phyloP scores from a whole-genome alignment of 345 rosid species.

The Corchorus olitorius region DNA sequence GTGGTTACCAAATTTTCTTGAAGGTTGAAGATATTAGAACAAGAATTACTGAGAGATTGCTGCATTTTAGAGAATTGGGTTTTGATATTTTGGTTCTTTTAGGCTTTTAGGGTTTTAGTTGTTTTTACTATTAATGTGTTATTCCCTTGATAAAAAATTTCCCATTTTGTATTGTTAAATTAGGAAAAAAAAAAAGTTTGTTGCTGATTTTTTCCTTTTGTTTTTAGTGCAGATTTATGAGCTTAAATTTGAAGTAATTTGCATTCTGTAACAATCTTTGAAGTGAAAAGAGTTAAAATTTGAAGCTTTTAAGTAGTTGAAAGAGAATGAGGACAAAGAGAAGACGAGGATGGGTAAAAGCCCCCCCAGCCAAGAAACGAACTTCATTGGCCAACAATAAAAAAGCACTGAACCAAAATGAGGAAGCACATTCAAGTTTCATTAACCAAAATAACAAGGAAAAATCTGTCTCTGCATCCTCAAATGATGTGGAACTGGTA shows the following conservation, averaged over 20 bases:
- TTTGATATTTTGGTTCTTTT: neutral
- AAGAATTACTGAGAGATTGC: no score
- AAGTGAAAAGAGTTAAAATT: no score
- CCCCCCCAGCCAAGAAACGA: neutral
- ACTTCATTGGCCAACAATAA: no score
- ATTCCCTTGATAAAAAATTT: neutral
- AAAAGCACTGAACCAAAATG: no score
- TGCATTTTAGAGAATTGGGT: neutral
- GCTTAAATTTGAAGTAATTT: neutral
- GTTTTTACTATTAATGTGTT: neutral
- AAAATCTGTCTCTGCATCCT: neutral
- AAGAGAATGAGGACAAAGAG: constrained; percentile 21
- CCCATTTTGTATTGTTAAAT: no score
- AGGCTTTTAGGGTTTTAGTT: neutral
- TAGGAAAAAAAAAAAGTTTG: neutral
- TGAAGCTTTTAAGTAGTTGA: no score
- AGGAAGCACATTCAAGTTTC: constrained; percentile 14
- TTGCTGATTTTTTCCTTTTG: neutral
- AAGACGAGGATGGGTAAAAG: constrained; percentile 26
- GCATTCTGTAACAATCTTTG: no score
- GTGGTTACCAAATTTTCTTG: no score
- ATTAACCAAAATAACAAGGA: neutral
- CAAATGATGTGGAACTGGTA: constrained; percentile 20
- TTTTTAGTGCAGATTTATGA: neutral
- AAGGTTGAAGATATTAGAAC: no score